A percentile compares a stretch with the other conserved stretches of the same genome.
Conservation (phyloP, 345 rosid species). For the Garcia nutans region DNA sequence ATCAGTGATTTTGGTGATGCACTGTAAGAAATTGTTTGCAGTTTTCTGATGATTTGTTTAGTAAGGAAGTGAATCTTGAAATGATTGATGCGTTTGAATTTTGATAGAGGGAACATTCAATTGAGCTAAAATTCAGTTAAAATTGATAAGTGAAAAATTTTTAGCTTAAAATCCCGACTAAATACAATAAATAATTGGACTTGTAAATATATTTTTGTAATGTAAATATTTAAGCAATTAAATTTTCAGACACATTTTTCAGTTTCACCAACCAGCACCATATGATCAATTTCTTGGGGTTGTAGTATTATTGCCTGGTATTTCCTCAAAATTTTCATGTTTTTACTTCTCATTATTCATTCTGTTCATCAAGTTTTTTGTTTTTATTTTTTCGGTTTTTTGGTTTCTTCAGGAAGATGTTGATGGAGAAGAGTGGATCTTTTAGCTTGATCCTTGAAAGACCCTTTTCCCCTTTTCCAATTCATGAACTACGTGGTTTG, state of each 20-base stretch:
- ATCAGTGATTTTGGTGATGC: slow-evolving; percentile 63
- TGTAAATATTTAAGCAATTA: no score
- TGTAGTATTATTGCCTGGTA: background rate
- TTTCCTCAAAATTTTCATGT: background rate
- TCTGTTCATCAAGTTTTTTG: slow-evolving; percentile 25
- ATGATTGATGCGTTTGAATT: background rate
- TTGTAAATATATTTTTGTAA: no score
- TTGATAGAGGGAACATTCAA: background rate
- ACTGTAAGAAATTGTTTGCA: slow-evolving; percentile 39
- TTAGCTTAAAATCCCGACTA: no score
- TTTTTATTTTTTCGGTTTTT: slow-evolving; percentile 44
- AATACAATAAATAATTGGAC: no score
- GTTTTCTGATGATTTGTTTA: background rate
- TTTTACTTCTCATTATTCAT: slow-evolving; percentile 2
- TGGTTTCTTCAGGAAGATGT: slow-evolving; percentile 65
- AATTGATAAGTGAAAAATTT: no score
- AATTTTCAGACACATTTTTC: no score
- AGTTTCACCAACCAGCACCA: no score
- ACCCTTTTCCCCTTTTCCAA: slow-evolving; percentile 77
- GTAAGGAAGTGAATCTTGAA: background rate
- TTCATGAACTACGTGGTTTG: slow-evolving; percentile 50
- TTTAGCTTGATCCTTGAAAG: slow-evolving; percentile 82
- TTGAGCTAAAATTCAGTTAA: no score
- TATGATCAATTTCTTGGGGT: background rate
- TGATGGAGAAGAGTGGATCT: slow-evolving; percentile 51